phyloP scores from a whole-genome alignment of 2,329 filamentous ascomycete species.

The Grosmannia penicillata region DNA sequence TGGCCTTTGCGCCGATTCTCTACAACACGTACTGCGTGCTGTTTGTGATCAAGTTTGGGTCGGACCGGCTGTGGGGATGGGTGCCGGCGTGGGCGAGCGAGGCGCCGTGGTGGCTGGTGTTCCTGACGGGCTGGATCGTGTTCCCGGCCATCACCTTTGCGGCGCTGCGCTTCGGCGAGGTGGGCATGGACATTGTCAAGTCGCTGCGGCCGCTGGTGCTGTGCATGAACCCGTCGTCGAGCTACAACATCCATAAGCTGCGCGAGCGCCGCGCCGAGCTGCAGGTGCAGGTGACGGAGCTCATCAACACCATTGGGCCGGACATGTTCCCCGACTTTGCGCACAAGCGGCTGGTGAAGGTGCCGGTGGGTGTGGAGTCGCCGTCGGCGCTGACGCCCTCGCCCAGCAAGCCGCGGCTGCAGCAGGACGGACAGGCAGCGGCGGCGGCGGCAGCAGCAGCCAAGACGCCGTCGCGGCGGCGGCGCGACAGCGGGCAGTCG shows the following conservation, averaged over 20 bases:
- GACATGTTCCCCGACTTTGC: constrained; percentile 98
- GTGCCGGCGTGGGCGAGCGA: constrained; percentile 54
- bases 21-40: constrained; percentile 70
- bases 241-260: constrained; percentile 70
- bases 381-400: constrained; percentile 3
- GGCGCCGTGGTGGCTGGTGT: constrained; percentile 50
- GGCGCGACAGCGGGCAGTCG: constrained; percentile 32
- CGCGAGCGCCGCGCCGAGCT: constrained; percentile 58
- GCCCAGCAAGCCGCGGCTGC: not conserved
- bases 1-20: constrained; percentile 67
- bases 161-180: constrained; percentile 84
- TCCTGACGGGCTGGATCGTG: constrained; percentile 59
- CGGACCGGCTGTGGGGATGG: constrained; percentile 69
- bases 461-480: constrained; percentile 5
- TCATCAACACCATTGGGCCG: constrained; percentile 90
- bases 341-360: constrained; percentile 51
- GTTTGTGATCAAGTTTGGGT: constrained; percentile 62
- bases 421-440: not conserved
- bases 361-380: constrained; percentile 27
- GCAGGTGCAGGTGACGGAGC: constrained; percentile 67
- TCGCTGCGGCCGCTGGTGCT: constrained; percentile 78
- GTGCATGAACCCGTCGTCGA: constrained; percentile 70
- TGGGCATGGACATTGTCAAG: constrained; percentile 98
- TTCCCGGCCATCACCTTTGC: constrained; percentile 87
- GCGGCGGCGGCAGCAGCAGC: not conserved